These are phyloP conservation scores for Scleromitrula shiraiana DNA, from an alignment of 2,329 filamentous ascomycete genomes.

Conservation along the genomic window DNA sequence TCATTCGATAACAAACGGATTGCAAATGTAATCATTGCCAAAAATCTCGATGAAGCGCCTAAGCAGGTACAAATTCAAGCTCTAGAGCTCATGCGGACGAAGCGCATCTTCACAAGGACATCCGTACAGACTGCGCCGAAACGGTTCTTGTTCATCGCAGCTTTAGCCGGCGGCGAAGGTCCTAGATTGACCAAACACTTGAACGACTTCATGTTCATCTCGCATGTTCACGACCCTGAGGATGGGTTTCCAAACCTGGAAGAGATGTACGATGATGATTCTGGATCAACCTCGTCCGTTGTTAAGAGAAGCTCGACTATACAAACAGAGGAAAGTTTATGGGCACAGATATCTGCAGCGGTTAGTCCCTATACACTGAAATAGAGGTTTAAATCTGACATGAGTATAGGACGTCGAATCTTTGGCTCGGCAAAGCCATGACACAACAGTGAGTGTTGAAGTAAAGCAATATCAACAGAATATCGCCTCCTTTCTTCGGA, in stretches of 20 bases:
- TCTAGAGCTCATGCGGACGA: slow-evolving; percentile 68
- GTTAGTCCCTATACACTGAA: slow-evolving; percentile 11
- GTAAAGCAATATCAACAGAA: slow-evolving; percentile 81
- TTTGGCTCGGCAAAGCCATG: slow-evolving; percentile 41
- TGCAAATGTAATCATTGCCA: slow-evolving; percentile 76
- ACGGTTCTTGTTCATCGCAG: slow-evolving; percentile 70
- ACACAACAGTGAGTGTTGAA: slow-evolving; percentile 63
- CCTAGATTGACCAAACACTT: slow-evolving; percentile 48
- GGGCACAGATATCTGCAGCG: slow-evolving; percentile 22
- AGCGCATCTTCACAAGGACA: slow-evolving; percentile 67
- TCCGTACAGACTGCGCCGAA: slow-evolving; percentile 67
- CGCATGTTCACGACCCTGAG: slow-evolving; percentile 68
- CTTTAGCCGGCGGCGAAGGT: slow-evolving; percentile 48
- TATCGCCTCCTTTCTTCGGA: slow-evolving; percentile 75
- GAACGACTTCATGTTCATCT: slow-evolving; percentile 82
- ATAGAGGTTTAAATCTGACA: slow-evolving; percentile 12
- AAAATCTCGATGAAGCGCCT: slow-evolving; percentile 67
- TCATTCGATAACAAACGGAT: slow-evolving; percentile 47
- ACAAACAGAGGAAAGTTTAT: slow-evolving; percentile 11
- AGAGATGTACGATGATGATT: slow-evolving; percentile 38
- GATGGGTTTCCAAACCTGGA: slow-evolving; percentile 72
- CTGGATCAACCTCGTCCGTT: slow-evolving; percentile 28
- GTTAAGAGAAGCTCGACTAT: slow-evolving; percentile 24
- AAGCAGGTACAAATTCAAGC: slow-evolving; percentile 75
- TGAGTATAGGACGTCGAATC: slow-evolving; percentile 24